phyloP scores from a whole-genome alignment of 148 eudicot species.

The Spergularia bocconei region DNA sequence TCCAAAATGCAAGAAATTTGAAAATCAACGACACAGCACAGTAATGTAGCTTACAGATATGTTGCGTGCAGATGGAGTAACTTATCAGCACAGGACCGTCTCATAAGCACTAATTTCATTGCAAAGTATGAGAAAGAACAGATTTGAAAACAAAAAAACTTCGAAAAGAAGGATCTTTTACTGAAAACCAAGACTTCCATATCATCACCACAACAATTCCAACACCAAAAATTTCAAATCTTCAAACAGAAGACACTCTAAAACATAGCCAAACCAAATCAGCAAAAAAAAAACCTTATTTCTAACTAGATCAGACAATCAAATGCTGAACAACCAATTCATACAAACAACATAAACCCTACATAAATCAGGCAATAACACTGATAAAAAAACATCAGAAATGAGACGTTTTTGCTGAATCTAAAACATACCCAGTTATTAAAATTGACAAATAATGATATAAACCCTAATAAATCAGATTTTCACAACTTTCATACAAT shows the following conservation, averaged over 20 bases:
- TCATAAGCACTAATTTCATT: conserved; percentile 13
- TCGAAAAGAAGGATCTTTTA: neutral
- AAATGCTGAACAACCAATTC: no score
- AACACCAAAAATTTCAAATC: neutral
- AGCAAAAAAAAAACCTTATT: no score
- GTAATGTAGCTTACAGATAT: conserved; percentile 12
- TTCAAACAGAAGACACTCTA: no score
- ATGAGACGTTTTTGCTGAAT: neutral
- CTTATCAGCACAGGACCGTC: conserved; percentile 28
- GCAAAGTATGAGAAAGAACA: neutral
- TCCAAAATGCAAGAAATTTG: neutral
- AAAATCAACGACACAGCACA: conserved; percentile 8
- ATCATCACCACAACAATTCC: neutral
- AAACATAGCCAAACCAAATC: no score
- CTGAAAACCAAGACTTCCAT: neutral
- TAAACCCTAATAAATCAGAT: neutral
- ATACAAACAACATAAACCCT: no score
- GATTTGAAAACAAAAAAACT: neutral
- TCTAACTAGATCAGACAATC: no score
- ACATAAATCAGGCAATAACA: no score
- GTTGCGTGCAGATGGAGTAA: conserved; percentile 19
- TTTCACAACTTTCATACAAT: neutral
- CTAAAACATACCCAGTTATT: neutral
- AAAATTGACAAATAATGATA: neutral
- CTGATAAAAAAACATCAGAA: no score